These are phyloP conservation scores for Penicillium thymicola DNA, from an alignment of 2,329 filamentous ascomycete genomes.

Conservation along the genomic window DNA sequence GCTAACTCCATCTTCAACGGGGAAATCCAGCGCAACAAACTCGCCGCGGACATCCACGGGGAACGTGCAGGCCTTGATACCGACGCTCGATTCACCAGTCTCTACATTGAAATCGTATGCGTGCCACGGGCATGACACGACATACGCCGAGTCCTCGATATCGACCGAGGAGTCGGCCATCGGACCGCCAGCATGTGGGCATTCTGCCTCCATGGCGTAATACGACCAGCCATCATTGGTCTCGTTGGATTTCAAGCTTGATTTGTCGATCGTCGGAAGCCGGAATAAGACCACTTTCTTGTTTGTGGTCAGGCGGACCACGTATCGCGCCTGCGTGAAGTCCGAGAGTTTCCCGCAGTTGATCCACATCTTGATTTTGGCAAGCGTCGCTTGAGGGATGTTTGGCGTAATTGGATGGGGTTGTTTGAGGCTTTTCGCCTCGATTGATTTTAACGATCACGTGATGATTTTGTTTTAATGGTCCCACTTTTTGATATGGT, in stretches of 20 bases:
- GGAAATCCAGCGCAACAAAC: conserved; percentile 35
- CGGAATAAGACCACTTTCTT: conserved; percentile 49
- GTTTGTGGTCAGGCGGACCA: conserved; percentile 43
- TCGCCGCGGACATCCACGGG: conserved; percentile 40
- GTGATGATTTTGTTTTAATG: neutral
- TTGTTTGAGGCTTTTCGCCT: conserved; percentile 3
- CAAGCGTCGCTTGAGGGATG: neutral
- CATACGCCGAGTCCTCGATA: conserved; percentile 49
- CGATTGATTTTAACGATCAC: neutral
- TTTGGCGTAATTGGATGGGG: neutral
- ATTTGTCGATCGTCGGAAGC: conserved; percentile 40
- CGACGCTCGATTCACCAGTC: conserved; percentile 49
- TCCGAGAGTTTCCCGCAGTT: conserved; percentile 30
- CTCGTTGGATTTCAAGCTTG: conserved; percentile 31
- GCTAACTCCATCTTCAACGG: conserved; percentile 18
- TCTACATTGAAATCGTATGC: conserved; percentile 51
- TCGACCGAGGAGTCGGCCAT: conserved; percentile 48
- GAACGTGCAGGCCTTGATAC: conserved; percentile 48
- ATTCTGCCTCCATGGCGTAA: conserved; percentile 50
- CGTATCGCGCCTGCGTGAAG: conserved; percentile 43
- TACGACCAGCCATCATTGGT: conserved; percentile 44
- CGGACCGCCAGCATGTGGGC: conserved; percentile 47
- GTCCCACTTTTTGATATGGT: neutral
- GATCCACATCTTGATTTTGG: conserved; percentile 20
- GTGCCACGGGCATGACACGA: conserved; percentile 50